Conservation (phyloP, 176 grass and related monocot genomes). For the Oryza longistaminata region DNA sequence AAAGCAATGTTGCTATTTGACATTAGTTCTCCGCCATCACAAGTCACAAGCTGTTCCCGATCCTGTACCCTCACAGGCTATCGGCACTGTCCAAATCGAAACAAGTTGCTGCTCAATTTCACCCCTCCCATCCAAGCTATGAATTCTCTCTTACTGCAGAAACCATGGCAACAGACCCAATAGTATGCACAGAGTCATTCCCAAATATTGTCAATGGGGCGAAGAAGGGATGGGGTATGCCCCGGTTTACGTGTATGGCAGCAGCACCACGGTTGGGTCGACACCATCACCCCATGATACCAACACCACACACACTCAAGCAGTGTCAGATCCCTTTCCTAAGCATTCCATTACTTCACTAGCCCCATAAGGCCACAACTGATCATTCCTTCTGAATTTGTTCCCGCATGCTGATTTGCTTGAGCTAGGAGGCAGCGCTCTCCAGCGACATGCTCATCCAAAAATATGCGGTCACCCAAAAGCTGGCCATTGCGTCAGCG, state of each 20-base stretch:
- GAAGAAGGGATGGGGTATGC: not conserved
- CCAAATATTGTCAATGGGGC: not conserved
- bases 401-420: not conserved
- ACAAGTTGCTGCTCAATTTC: not conserved
- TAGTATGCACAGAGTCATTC: not conserved
- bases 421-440: not conserved
- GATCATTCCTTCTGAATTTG: not conserved
- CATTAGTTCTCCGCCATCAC: not conserved
- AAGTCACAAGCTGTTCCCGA: not conserved
- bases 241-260: not conserved
- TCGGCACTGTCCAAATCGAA: not conserved
- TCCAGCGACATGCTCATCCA: not conserved
- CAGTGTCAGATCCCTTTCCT: not conserved
- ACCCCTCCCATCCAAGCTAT: not conserved
- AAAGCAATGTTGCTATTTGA: not conserved
- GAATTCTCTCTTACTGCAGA: not conserved
- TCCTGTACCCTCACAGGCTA: not conserved
- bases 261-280: not conserved
- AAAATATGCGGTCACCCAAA: not conserved
- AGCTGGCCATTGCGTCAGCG: not conserved
- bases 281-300: not conserved
- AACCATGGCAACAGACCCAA: not conserved
- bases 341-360: not conserved
- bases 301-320: not conserved
- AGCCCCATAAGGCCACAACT: not conserved